Base-by-base conservation (phyloP, 768 basidiomycete genomes). In the Amanita thiersii region DNA sequence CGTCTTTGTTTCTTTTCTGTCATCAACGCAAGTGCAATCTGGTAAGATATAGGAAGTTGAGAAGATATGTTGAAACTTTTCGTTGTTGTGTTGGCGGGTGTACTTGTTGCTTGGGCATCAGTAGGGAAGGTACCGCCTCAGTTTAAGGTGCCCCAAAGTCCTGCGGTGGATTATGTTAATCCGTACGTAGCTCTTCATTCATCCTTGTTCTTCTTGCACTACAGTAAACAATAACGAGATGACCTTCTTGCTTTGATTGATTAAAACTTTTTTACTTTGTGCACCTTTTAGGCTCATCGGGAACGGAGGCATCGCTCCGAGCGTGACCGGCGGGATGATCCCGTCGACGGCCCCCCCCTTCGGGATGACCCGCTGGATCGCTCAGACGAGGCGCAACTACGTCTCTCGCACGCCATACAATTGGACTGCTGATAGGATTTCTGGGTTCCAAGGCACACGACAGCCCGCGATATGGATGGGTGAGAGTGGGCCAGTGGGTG, bases 381-480 rank as follows among this genome's bases (percentile, higher is more conserved):
- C 86, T 0, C 83, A 86, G 57, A 88, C 82, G 6, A 73, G 82
- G 44, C 63, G 76, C 43, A 86, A 86, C 59, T 86, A 81, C 46
- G 81, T 84, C 35, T 86, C 81, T 3, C 69, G 77, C 7, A 77
- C 77, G 1, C 80, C 83, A 3, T 85, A 81, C 52, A 84, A 85
- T 55, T 69, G 73, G 55, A 80, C 82, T 0, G 56, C 60, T 14
- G 50, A 50, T 17, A 52, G 47, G 9, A 73, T 88, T 2, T 79
- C 84, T 50, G 86, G 87, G 1, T 87, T 89, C 51, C 75, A 82
- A 35, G 86, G 74, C 3, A 88, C 86, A 2, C 77, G 86, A 40
- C 87, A 87, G 49, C 86, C 86, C 8, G 87, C 87, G 0, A 88
- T 90, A 25, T 89, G 86, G 86, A 89, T 90, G 86, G 86, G 81